Conservation (phyloP, 129 eudicot species). For the Scalesia atractyloides region DNA sequence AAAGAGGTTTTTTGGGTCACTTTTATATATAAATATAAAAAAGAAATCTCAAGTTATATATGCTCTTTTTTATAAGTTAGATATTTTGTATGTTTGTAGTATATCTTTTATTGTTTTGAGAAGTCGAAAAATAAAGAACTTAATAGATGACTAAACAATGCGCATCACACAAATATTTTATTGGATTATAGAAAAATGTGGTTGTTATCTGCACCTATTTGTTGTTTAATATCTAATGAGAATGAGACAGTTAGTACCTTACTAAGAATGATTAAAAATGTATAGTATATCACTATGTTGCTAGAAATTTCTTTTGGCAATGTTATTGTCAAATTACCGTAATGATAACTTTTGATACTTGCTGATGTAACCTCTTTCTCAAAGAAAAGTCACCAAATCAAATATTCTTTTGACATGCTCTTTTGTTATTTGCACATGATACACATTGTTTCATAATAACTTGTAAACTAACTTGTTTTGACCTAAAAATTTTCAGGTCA, state of each 20-base stretch:
- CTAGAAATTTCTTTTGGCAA: background rate
- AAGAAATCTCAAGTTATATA: background rate
- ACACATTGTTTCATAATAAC: background rate
- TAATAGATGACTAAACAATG: background rate
- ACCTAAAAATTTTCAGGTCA: conserved; percentile 60
- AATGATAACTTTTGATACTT: background rate
- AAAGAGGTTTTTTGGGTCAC: background rate
- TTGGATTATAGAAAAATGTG: background rate
- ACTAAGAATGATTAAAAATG: too few species aligned
- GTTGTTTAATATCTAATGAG: background rate
- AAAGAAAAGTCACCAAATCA: background rate
- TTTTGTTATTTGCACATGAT: background rate
- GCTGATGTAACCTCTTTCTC: background rate
- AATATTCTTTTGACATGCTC: background rate
- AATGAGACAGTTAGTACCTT: background rate
- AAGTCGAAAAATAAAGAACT: background rate
- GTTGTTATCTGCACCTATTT: background rate
- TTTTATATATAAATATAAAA: background rate
- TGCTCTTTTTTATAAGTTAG: background rate
- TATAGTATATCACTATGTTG: background rate
- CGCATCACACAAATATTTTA: background rate
- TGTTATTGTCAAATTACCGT: background rate
- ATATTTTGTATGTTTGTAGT: background rate
- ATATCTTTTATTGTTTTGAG: background rate
- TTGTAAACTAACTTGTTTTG: background rate